Conservation (phyloP, 805 yeast genomes). For the Saccharomycopsis sp. region DNA sequence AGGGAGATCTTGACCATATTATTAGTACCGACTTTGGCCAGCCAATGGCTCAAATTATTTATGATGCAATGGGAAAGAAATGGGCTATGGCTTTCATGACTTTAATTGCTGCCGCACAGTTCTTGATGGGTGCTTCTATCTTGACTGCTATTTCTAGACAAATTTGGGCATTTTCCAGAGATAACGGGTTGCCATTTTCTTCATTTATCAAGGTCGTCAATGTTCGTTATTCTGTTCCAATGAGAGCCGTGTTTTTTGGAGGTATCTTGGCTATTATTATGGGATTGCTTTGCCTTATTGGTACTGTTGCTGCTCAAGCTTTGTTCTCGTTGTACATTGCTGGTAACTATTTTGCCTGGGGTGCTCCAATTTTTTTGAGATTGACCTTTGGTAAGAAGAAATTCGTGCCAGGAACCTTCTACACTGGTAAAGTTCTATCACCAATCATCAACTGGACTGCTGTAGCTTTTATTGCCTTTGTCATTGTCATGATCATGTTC, state of each 20-base stretch:
- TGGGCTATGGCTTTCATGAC: constrained; percentile 64
- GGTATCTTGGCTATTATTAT: constrained; percentile 40
- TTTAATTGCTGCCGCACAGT: constrained; percentile 52
- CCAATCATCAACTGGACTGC: constrained; percentile 41
- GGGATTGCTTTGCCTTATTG: constrained; percentile 55
- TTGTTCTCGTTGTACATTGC: constrained; percentile 58
- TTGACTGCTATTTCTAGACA: constrained; percentile 60
- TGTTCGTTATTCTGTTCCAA: constrained; percentile 49
- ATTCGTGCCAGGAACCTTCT: constrained; percentile 58
- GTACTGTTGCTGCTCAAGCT: constrained; percentile 58
- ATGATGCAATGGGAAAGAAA: constrained; percentile 53
- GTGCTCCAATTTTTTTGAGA: constrained; percentile 49
- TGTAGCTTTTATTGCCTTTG: constrained; percentile 41
- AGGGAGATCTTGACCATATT: constrained; percentile 36
- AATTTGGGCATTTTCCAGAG: constrained; percentile 71
- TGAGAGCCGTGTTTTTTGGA: constrained; percentile 49
- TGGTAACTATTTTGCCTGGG: constrained; percentile 60
- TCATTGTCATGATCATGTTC: constrained; percentile 52
- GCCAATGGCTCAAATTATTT: constrained; percentile 59
- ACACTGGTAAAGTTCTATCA: constrained; percentile 43
- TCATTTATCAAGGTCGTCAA: constrained; percentile 51
- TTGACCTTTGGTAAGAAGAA: constrained; percentile 42
- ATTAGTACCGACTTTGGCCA: constrained; percentile 44
- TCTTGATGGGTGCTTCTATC: constrained; percentile 58
- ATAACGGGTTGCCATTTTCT: constrained; percentile 63